A percentile compares a stretch with the other conserved stretches of the same genome.
Evolutionary conservation across 768 basidiomycete genomes (phyloP).

Genomic region (Lactarius trivialis): DNA sequence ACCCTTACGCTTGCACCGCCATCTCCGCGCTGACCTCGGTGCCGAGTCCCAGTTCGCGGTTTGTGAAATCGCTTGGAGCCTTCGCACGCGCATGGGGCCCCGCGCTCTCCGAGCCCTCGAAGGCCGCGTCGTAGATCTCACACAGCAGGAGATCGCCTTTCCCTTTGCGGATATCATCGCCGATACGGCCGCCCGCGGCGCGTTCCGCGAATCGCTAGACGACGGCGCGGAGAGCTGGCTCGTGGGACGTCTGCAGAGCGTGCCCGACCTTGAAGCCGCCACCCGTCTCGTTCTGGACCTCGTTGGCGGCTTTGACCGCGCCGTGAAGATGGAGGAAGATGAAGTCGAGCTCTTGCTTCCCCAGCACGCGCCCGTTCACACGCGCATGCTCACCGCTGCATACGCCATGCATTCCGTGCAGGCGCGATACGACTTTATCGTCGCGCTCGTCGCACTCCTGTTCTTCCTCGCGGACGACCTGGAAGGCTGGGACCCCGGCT

Average conservation of each 20-base stretch:
- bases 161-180: slow-evolving; percentile 68
- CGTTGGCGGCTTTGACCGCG: slow-evolving; percentile 61
- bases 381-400: slow-evolving; percentile 50
- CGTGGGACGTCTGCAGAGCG: slow-evolving; percentile 47
- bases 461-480: slow-evolving; percentile 66
- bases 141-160: slow-evolving; percentile 75
- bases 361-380: slow-evolving; percentile 54
- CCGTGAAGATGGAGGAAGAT: slow-evolving; percentile 71
- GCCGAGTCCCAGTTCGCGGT: slow-evolving; percentile 50
- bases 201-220: slow-evolving; percentile 51
- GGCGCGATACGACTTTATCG: slow-evolving; percentile 69
- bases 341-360: slow-evolving; percentile 52
- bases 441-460: slow-evolving; percentile 57
- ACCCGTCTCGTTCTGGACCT: slow-evolving; percentile 56
- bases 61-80: slow-evolving; percentile 55
- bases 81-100: slow-evolving; percentile 48
- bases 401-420: slow-evolving; percentile 58
- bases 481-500: slow-evolving; percentile 53
- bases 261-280: slow-evolving; percentile 50
- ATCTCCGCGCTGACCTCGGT: slow-evolving; percentile 38
- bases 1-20: slow-evolving; percentile 51
- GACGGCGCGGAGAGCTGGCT: slow-evolving; percentile 59
- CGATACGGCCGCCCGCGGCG: slow-evolving; percentile 50
- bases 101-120: slow-evolving; percentile 39
- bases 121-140: slow-evolving; percentile 49